A percentile compares a stretch with the other conserved stretches of the same genome.
Evolutionary conservation across 2,329 filamentous ascomycete genomes (phyloP).

Genomic region (Lasiodiplodia theobromae): DNA sequence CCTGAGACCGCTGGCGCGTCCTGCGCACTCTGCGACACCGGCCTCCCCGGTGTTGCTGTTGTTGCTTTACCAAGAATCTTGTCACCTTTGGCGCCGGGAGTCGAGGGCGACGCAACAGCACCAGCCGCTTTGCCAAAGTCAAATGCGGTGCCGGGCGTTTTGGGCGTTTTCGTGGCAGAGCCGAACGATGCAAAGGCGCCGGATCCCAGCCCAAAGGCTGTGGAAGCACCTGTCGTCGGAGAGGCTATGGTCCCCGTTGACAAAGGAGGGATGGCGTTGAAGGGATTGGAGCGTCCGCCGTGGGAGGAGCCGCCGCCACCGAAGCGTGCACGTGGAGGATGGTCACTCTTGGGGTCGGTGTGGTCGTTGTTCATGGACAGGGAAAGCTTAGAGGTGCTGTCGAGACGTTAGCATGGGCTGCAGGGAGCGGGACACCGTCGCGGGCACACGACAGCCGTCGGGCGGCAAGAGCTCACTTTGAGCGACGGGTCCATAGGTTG

Average conservation of each 20-base stretch:
- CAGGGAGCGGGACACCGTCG: slow-evolving; percentile 30
- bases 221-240: slow-evolving; percentile 78
- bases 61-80: slow-evolving; percentile 40
- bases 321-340: slow-evolving; percentile 72
- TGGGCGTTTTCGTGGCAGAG: slow-evolving; percentile 80
- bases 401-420: slow-evolving; percentile 31
- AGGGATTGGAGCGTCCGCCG: slow-evolving; percentile 76
- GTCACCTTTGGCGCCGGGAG: slow-evolving; percentile 69
- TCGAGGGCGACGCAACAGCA: slow-evolving; percentile 56
- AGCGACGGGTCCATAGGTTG: slow-evolving; percentile 78
- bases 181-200: slow-evolving; percentile 98
- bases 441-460: slow-evolving; percentile 30
- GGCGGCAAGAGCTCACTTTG: slow-evolving; percentile 67
- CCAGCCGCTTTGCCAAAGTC: slow-evolving; percentile 71
- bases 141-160: slow-evolving; percentile 80
- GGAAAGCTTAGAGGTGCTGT: slow-evolving; percentile 87
- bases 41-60: slow-evolving; percentile 25
- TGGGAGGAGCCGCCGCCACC: slow-evolving; percentile 76
- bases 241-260: slow-evolving; percentile 71
- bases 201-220: slow-evolving; percentile 90
- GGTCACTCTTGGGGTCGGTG: slow-evolving; percentile 57
- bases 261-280: slow-evolving; percentile 76
- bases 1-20: slow-evolving; percentile 49
- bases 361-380: slow-evolving; percentile 73
- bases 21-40: slow-evolving; percentile 6